phyloP scores from a whole-genome alignment of 2,329 filamentous ascomycete genomes.

The Verticillium alfalfae region DNA sequence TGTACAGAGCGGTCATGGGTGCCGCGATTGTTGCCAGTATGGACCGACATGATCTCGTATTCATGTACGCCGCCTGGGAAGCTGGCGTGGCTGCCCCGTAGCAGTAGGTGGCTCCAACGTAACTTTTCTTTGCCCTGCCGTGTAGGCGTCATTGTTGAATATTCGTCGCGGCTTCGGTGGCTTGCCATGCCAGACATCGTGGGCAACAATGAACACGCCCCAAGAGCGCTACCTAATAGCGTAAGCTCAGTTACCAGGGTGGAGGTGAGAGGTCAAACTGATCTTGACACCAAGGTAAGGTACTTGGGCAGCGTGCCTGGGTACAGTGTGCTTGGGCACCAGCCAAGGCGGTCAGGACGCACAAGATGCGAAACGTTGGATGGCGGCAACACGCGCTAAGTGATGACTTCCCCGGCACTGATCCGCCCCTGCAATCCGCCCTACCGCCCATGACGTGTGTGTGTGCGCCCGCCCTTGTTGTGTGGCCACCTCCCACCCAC shows the following conservation, averaged over 20 bases:
- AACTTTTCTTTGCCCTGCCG: no score
- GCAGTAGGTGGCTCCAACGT: neutral
- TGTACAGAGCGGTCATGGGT: neutral
- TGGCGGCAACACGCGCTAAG: neutral
- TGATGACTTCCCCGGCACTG: neutral
- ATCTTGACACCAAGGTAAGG: no score
- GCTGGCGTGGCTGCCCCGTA: neutral
- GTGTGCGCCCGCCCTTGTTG: neutral
- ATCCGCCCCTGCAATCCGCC: neutral
- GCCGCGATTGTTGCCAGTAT: no score
- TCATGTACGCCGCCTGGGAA: neutral
- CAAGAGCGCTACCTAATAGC: no score
- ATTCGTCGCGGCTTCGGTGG: no score
- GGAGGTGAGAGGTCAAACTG: no score
- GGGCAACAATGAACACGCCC: no score
- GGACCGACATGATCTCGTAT: neutral
- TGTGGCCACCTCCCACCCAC: neutral
- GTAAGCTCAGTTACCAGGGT: no score
- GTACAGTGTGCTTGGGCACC: neutral
- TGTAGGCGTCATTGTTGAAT: no score
- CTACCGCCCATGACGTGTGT: neutral
- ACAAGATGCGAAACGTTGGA: neutral
- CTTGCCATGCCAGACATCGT: no score
- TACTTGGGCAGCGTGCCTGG: neutral
- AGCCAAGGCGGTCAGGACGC: neutral